Evolutionary conservation across 2,329 filamentous ascomycete genomes (phyloP), one percentile per base, ranked within the genome.

Genomic region (Tolypocladium amazonense): DNA sequence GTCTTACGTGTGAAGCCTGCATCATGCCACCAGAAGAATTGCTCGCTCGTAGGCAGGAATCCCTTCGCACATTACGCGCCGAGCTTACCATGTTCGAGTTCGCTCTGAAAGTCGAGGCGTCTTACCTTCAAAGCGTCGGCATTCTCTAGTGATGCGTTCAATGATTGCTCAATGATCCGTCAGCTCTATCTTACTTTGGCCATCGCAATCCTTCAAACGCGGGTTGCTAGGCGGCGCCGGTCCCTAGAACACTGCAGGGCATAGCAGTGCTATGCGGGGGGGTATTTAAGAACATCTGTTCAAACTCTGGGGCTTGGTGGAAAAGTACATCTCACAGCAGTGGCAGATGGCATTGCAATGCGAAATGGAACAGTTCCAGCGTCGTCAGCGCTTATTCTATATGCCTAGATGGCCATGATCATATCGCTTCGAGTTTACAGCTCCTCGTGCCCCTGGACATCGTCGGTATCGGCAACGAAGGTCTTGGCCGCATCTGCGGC

Each of bases 401-500:
- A n/a, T 54, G 30, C 50, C 37, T 20, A 15, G 9, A 7, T 35
- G 30, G 20, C 50, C 33, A 53, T 37, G 20, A 12, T 23, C 50
- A 37, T n/a, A 33, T 35, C 27, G 7, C 18, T n/a, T 53, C 27
- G 11, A 8, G 20, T n/a, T 70, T 75, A 86, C 65, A 87, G 77
- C 73, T 87, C 84, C 67, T 84, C 81, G 74, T 86, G 83, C 68
- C 81, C 81, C 69, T 82, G 77, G 61, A 67, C 67, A 63, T 82
- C 81, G 66, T 85, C 82, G 45, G 78, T 79, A 65, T 85, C 82
- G 58, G 77, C 75, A 61, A 84, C 61, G 30, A 81, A 71, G 11
- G 77, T 81, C 71, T 80, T 82, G 61, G 76, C 76, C 9, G 77
- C 63, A 45, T 71, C 69, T 18, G 64, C 66, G 27, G 64, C 65